Evolutionary conservation across 2,329 filamentous ascomycete species (phyloP), one percentile per base, ranked within the genome.

Genomic region (Cladosporium colombiae): DNA sequence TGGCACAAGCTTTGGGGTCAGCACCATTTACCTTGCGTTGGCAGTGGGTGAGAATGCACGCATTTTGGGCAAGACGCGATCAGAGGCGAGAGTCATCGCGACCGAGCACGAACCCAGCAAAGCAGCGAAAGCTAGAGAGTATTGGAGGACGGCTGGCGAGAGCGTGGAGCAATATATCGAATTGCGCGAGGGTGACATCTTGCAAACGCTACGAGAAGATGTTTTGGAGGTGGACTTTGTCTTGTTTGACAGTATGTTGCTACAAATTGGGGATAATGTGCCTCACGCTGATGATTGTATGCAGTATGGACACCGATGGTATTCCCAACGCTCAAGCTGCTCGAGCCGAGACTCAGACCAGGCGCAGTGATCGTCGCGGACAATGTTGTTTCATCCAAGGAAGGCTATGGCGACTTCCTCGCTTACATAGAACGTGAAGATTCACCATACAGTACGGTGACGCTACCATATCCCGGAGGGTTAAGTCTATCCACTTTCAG

Each of bases 1-100:
- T 0, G 87, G 86, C 0, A 89, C 87, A 0, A 84, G 82, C 50
- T 89, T 86, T 65, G 87, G 87, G 2, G 81, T 89, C 1, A 86
- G 83, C 65, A 88, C 86, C 0, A 86, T 89, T 53, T 89, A 88
- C 66, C 80, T 89, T 1, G 85, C 86, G 0, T 77, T 88, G 2
- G 87, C 85, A 0, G 84, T 85, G 0, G 79, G 18, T 14, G 27
- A 55, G 10, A 55, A 84, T 65, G 78, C 77, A 0, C 70, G 68
- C 0, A 66, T 62, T 2, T 69, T 67, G n/a, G 76, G 74, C 14
- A 62, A 74, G 62, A 18, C 11, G 6, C 25, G 44, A 23, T 66
- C 64, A 16, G 37, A 40, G 1, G 83, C 80, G 0, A 80, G 70
- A 46, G 86, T 89, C 0, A 84, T 89, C 70, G 86, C 82, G 0